Conservation (phyloP, 352 stramenopile species). For the Phytophthora pinifolia region DNA sequence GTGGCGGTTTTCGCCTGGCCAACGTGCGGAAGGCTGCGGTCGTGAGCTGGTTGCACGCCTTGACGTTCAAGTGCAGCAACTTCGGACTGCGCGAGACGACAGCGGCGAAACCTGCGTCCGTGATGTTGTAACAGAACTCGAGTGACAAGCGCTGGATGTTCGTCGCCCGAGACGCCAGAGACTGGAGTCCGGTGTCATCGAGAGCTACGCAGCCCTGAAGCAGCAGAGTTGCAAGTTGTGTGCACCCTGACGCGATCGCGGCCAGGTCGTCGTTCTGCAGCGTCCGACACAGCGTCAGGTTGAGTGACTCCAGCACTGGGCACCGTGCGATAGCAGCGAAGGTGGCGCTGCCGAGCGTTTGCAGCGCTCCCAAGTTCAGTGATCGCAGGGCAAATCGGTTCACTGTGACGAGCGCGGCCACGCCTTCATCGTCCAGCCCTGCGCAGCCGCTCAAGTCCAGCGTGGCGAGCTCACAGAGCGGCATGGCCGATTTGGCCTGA, state of each 20-base stretch:
- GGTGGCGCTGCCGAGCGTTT: constrained; percentile 44
- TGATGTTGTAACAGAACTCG: constrained; percentile 89
- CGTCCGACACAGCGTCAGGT: constrained; percentile 75
- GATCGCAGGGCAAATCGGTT: constrained; percentile 52
- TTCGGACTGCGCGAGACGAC: constrained; percentile 53
- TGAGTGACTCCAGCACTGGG: constrained; percentile 53
- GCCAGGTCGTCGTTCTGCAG: constrained; percentile 59
- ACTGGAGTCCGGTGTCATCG: constrained; percentile 53
- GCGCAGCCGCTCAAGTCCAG: constrained; percentile 62
- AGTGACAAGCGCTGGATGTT: constrained; percentile 72
- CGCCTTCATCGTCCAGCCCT: constrained; percentile 46
- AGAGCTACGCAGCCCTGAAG: constrained; percentile 71
- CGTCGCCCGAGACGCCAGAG: constrained; percentile 36
- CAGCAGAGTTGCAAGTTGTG: constrained; percentile 42
- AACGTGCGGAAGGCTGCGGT: constrained; percentile 56
- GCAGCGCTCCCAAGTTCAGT: constrained; percentile 66
- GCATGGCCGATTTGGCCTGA: constrained; percentile 3
- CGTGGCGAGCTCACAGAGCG: constrained; percentile 28
- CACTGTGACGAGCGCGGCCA: constrained; percentile 42
- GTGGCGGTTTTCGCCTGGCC: constrained; percentile 29
- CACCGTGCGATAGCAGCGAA: constrained; percentile 68
- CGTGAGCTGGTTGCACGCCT: constrained; percentile 86
- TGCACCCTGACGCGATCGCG: constrained; percentile 45
- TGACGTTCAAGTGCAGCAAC: constrained; percentile 80
- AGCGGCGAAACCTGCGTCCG: constrained; percentile 53